These are phyloP conservation scores for Lentinula lateritia DNA, from an alignment of 768 basidiomycete genomes.

Conservation along the genomic window DNA sequence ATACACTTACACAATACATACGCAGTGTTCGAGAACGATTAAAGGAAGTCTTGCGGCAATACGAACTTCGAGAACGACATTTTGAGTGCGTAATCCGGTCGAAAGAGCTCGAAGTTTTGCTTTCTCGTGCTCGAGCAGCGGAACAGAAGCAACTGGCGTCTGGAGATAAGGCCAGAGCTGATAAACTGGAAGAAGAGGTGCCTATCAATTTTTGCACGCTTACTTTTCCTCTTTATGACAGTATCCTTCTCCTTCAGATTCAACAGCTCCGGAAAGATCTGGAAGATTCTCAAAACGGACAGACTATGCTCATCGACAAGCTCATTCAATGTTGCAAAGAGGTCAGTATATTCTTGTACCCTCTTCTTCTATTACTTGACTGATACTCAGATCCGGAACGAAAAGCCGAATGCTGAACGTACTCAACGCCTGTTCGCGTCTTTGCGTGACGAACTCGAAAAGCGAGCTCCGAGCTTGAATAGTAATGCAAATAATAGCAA, in stretches of 20 bases:
- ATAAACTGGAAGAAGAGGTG: constrained; percentile 74
- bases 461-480: constrained; percentile 43
- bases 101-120: constrained; percentile 83
- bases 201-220: constrained; percentile 13
- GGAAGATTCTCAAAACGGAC: constrained; percentile 74
- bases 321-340: constrained; percentile 84
- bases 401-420: constrained; percentile 75
- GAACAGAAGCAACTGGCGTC: constrained; percentile 84
- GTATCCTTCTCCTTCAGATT: constrained; percentile 34
- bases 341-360: constrained; percentile 36
- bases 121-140: constrained; percentile 82
- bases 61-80: constrained; percentile 86
- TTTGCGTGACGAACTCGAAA: constrained; percentile 79
- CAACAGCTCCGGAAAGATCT: constrained; percentile 69
- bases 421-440: constrained; percentile 78
- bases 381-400: constrained; percentile 14
- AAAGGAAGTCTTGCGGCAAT: constrained; percentile 83
- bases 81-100: constrained; percentile 91
- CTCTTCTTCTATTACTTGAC: constrained; percentile 8
- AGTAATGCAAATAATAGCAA: constrained; percentile 8
- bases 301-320: constrained; percentile 78
- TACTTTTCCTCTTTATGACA: not conserved
- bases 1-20: constrained; percentile 4
- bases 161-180: constrained; percentile 62
- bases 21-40: constrained; percentile 76